Evolutionary conservation across 495 filamentous ascomycete genomes (phyloP).

Genomic region (Aspergillus haitiensis): DNA sequence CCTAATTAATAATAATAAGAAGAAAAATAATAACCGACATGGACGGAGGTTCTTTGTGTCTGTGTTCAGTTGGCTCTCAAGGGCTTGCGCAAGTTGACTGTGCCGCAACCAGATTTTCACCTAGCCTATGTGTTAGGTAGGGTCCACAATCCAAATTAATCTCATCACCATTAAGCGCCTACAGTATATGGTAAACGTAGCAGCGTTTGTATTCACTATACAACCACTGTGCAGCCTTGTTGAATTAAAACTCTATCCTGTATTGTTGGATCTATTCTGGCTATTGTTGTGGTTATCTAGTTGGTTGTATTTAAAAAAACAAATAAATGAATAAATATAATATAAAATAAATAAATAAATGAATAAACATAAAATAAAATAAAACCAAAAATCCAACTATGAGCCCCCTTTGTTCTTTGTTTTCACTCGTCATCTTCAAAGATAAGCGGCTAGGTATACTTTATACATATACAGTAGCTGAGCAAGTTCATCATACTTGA

Average conservation of each 20-base stretch:
- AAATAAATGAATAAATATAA: too few relatives aligned
- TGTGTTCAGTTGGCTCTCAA: constrained; percentile 9
- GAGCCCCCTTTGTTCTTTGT: constrained; percentile 1
- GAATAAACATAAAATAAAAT: too few relatives aligned
- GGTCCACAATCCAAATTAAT: background rate
- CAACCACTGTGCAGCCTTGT: too few relatives aligned
- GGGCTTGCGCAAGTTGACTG: constrained; percentile 29
- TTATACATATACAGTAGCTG: background rate
- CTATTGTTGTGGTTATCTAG: too few relatives aligned
- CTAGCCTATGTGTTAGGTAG: background rate
- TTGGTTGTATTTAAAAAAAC: too few relatives aligned
- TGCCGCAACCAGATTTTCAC: constrained; percentile 17
- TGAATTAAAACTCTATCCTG: too few relatives aligned
- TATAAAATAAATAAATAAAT: too few relatives aligned
- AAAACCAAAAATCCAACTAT: background rate
- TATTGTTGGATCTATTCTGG: too few relatives aligned
- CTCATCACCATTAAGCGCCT: background rate
- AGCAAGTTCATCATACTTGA: constrained; percentile 11
- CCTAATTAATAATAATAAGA: background rate
- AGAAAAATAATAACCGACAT: constrained; percentile 8
- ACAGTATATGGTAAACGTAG: background rate
- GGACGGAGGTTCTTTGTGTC: background rate
- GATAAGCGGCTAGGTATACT: background rate
- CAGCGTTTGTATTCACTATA: too few relatives aligned
- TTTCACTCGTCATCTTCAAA: background rate